phyloP scores from a whole-genome alignment of 176 grass and related monocot genomes.

The Luzula sylvatica region DNA sequence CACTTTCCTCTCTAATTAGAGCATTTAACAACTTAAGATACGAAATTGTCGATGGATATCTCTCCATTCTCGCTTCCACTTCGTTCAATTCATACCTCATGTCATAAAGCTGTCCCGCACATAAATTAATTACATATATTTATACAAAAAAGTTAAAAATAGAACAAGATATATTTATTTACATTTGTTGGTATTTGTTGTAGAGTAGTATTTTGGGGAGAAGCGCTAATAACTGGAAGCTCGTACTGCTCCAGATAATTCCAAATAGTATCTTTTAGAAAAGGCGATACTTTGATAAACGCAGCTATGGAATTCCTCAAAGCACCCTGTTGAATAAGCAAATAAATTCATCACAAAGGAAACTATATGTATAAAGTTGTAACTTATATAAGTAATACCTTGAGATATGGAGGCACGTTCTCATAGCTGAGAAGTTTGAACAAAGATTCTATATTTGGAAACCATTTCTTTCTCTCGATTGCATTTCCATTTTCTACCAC shows the following conservation, averaged over 20 bases:
- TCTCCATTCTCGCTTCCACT: slow-evolving; percentile 91
- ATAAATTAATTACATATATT: slow-evolving; percentile 13
- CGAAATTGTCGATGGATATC: slow-evolving; percentile 95
- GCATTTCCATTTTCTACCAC: slow-evolving; percentile 98
- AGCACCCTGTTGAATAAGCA: slow-evolving; percentile 44
- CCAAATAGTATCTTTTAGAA: slow-evolving; percentile 81
- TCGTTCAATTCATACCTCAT: slow-evolving; percentile 98
- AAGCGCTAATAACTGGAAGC: slow-evolving; percentile 55
- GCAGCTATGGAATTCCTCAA: slow-evolving; percentile 66
- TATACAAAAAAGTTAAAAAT: slow-evolving; percentile 8
- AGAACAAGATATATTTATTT: slow-evolving; percentile 8
- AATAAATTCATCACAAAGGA: not conserved
- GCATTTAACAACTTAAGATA: slow-evolving; percentile 94
- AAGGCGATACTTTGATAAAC: slow-evolving; percentile 89
- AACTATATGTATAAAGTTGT: not conserved
- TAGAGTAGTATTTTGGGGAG: slow-evolving; percentile 18
- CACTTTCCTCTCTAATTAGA: slow-evolving; percentile 79
- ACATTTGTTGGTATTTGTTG: slow-evolving; percentile 62
- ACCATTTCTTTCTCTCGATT: slow-evolving; percentile 75
- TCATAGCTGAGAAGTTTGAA: slow-evolving; percentile 98
- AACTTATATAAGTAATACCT: slow-evolving; percentile 32
- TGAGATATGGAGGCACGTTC: slow-evolving; percentile 95
- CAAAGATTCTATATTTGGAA: slow-evolving; percentile 81
- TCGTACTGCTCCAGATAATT: slow-evolving; percentile 96
- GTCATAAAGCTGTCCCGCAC: slow-evolving; percentile 66